Evolutionary conservation across 208 protist species (phyloP).

Genomic region (Phytomonas francai): DNA sequence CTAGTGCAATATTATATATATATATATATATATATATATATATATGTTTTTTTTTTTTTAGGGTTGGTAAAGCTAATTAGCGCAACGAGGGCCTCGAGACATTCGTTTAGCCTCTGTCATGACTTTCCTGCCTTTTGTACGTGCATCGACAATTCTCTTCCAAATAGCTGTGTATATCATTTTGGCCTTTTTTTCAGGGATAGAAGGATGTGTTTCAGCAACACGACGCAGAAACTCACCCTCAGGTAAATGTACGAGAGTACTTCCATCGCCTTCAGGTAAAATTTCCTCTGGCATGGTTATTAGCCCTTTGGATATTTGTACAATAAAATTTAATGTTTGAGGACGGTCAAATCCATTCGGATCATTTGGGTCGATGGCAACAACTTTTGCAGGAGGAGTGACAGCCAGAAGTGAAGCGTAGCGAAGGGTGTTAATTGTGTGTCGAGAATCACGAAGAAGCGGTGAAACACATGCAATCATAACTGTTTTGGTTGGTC

Average conservation of each 20-base stretch:
- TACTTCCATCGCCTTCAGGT: constrained; percentile 81
- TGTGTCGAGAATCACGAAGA: constrained; percentile 77
- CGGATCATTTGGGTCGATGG: constrained; percentile 68
- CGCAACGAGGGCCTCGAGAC: constrained; percentile 49
- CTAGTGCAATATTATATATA: neutral
- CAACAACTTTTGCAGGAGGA: constrained; percentile 61
- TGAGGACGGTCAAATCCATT: constrained; percentile 74
- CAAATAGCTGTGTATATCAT: constrained; percentile 84
- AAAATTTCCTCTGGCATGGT: constrained; percentile 66
- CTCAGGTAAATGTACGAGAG: constrained; percentile 86
- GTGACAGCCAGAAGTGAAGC: constrained; percentile 71
- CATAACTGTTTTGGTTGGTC: constrained; percentile 85
- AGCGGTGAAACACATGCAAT: constrained; percentile 89
- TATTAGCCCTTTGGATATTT: constrained; percentile 49
- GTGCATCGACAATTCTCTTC: constrained; percentile 81
- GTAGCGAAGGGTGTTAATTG: constrained; percentile 87
- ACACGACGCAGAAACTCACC: constrained; percentile 77
- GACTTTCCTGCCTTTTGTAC: constrained; percentile 80
- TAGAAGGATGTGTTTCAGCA: constrained; percentile 52
- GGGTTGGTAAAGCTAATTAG: constrained; percentile 20
- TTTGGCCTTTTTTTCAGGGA: constrained; percentile 78
- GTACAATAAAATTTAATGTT: constrained; percentile 58
- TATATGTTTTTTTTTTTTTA: neutral
- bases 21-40: neutral
- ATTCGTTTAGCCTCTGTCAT: constrained; percentile 74